Base-by-base conservation (phyloP, 1,284 basidiomycete species). In the Inonotus obliquus region DNA sequence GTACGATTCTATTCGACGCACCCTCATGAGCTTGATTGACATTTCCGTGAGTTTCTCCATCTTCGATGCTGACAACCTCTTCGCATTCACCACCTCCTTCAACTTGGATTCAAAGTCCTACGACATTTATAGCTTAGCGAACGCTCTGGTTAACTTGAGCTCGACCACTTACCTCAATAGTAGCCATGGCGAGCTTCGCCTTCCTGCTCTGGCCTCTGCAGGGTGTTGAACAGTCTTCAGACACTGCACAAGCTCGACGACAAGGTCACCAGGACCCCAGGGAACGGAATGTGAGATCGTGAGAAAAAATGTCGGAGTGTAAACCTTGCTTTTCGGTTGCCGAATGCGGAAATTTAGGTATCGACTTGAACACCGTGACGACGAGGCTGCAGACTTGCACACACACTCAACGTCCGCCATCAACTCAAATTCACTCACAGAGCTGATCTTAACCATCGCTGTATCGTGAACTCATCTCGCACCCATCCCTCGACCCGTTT, bases 61-160 rank as follows among this genome's bases (percentile, higher is more conserved):
- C 76, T 91, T 93, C 25, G 91, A 90, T 27, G 85, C 87, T 21
- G 93, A 95, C 59, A 96, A 76, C 61, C 91, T 83, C 73, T 92
- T 93, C 62, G 86, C 86, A 61, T 81, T 78, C 57, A 96, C 87
- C 44, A 92, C 84, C 68, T 91, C 85, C 71, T 89, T 90, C 62
- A 96, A 76, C 53, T 86, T 79, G 44, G 81, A 72, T 74, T 94
- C 91, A 69, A 95, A 95, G 59, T 84, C 82, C 91, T 58, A 25
- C 29, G 19, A 21, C n/a, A 21, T 6, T 21, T 21, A n/a, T 17
- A 44, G 7, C 41, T 44, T 21, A 44, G n/a, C 41, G 41, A n/a
- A 21, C 7, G 19, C 19, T 44, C 41, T 44, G 9, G 5, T n/a
- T n/a, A 17, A 1, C 17, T 11, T 7, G 41, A 11, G 4, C 19